These are phyloP conservation scores for Rhytidhysteron rufulum DNA, from an alignment of 2,329 filamentous ascomycete genomes.

Conservation along the genomic window DNA sequence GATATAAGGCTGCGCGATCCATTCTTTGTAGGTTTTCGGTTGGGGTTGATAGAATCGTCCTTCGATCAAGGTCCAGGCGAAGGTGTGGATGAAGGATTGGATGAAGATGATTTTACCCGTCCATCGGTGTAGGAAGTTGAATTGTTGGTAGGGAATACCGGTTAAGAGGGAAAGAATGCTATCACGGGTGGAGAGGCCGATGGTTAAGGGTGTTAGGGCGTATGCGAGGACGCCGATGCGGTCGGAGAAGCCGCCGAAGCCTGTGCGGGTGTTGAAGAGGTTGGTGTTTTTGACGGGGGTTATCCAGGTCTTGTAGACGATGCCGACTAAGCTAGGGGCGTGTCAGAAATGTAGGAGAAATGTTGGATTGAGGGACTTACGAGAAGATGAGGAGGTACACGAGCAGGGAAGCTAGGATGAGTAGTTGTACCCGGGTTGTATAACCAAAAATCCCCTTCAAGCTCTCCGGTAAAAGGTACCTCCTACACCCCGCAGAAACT, in stretches of 20 bases:
- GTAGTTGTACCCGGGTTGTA: slow-evolving; percentile 64
- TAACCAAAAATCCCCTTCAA: slow-evolving; percentile 57
- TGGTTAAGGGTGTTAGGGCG: slow-evolving; percentile 65
- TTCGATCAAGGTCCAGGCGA: slow-evolving; percentile 68
- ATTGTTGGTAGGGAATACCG: slow-evolving; percentile 68
- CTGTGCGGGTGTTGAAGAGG: slow-evolving; percentile 59
- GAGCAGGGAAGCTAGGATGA: slow-evolving; percentile 53
- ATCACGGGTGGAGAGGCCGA: slow-evolving; percentile 62
- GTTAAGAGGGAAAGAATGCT: slow-evolving; percentile 64
- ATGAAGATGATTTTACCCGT: slow-evolving; percentile 68
- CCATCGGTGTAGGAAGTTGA: slow-evolving; percentile 77
- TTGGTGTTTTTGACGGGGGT: slow-evolving; percentile 60
- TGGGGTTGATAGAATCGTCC: slow-evolving; percentile 67
- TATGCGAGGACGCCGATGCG: slow-evolving; percentile 66
- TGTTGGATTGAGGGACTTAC: slow-evolving; percentile 26
- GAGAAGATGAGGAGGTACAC: slow-evolving; percentile 63
- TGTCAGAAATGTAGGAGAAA: slow-evolving; percentile 3
- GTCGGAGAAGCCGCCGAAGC: slow-evolving; percentile 63
- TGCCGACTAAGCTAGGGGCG: slow-evolving; percentile 53
- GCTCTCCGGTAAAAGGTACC: slow-evolving; percentile 57
- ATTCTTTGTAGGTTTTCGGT: slow-evolving; percentile 54
- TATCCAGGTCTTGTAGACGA: slow-evolving; percentile 64
- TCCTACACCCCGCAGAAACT: slow-evolving; percentile 38
- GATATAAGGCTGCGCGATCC: slow-evolving; percentile 64
- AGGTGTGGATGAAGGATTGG: slow-evolving; percentile 65